These are phyloP conservation scores for Xylaria sp. DNA, from an alignment of 495 filamentous ascomycete genomes.

Conservation along the genomic window DNA sequence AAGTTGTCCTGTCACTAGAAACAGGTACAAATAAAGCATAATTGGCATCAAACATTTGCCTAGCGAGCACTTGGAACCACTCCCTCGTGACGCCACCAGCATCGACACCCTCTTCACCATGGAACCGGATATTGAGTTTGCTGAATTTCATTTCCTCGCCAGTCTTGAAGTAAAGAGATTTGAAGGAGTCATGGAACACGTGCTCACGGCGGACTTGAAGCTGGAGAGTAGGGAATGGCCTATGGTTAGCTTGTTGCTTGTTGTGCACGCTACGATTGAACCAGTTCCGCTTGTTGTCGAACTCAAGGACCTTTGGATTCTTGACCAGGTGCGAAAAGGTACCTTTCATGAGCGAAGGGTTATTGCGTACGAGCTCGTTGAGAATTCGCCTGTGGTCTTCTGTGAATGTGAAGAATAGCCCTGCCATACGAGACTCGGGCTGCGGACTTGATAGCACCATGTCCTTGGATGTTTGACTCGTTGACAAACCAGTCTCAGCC, in stretches of 20 bases:
- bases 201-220: slow-evolving; percentile 90
- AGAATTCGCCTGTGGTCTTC: slow-evolving; percentile 98
- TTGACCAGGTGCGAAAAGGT: slow-evolving; percentile 95
- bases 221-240: slow-evolving; percentile 73
- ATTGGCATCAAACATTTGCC: slow-evolving; percentile 99
- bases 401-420: slow-evolving; percentile 96
- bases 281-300: slow-evolving; percentile 99
- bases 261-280: slow-evolving; percentile 92
- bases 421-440: slow-evolving; percentile 82
- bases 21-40: slow-evolving; percentile 97
- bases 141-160: slow-evolving; percentile 97
- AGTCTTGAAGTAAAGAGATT: slow-evolving; percentile 91
- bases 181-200: slow-evolving; percentile 98
- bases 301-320: slow-evolving; percentile 98
- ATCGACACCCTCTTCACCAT: slow-evolving; percentile 96
- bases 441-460: slow-evolving; percentile 78
- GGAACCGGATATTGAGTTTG: slow-evolving; percentile 96
- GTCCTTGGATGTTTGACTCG: slow-evolving; percentile 64
- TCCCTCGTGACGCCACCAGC: slow-evolving; percentile 97
- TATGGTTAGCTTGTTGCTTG: slow-evolving; percentile 68
- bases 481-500: slow-evolving; percentile 63
- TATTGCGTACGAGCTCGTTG: slow-evolving; percentile 96
- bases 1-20: slow-evolving; percentile 96
- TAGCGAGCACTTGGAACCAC: slow-evolving; percentile 97
- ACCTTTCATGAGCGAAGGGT: slow-evolving; percentile 97